These are phyloP conservation scores for Dunaliella salina DNA, from an alignment of 163 green algal genomes.

Conservation along the genomic window DNA sequence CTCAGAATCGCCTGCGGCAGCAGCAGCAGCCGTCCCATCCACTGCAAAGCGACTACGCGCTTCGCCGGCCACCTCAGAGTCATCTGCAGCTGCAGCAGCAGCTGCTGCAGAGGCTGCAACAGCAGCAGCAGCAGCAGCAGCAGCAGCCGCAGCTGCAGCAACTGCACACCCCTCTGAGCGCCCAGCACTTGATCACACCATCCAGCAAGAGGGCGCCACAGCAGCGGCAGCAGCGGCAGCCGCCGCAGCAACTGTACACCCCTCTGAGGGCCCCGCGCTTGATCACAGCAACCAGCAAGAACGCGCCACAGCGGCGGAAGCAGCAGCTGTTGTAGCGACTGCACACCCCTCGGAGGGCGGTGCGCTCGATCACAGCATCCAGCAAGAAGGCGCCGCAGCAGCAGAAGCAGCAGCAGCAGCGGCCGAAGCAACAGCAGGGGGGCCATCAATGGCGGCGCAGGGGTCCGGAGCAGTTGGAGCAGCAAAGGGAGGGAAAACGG, in stretches of 20 bases:
- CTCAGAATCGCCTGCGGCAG: background rate
- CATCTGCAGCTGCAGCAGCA: conserved; percentile 3
- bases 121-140: background rate
- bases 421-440: background rate
- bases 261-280: too few species aligned
- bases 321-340: background rate
- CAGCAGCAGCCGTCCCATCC: conserved; percentile 34
- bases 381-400: background rate
- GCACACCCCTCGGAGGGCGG: too few species aligned
- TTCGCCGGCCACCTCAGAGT: background rate
- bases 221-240: conserved; percentile 7
- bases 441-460: too few species aligned
- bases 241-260: background rate
- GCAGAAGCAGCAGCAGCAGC: conserved; percentile 4
- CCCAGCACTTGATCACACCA: too few species aligned
- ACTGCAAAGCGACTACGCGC: background rate
- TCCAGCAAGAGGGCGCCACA: too few species aligned
- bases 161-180: background rate
- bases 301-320: too few species aligned
- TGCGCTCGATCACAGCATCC: too few species aligned
- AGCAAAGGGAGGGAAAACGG: too few species aligned
- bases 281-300: too few species aligned
- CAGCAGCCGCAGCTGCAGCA: too few species aligned
- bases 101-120: background rate
- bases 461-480: too few species aligned